A percentile compares a stretch with the other conserved stretches of the same genome.
phyloP scores from a whole-genome alignment of 306 rosid species.

The Rubus parviflorus region DNA sequence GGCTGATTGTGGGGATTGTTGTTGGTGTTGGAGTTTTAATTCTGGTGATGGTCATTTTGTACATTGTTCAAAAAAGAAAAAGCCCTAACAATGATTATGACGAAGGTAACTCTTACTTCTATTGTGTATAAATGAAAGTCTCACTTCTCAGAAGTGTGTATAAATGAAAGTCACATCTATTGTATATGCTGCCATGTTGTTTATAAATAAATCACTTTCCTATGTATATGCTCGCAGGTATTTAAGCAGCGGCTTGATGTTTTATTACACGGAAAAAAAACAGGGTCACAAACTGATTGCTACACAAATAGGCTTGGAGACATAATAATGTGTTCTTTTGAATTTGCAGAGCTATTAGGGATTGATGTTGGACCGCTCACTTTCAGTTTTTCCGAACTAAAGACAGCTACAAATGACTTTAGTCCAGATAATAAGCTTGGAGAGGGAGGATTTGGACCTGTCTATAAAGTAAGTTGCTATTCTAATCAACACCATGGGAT shows the following conservation, averaged over 20 bases:
- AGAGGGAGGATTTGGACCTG: conserved; percentile 93
- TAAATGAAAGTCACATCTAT: no score
- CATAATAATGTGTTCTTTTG: conserved; percentile 1
- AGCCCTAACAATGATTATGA: conserved; percentile 24
- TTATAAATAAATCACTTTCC: neutral
- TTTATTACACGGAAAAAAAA: no score
- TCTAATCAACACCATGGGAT: conserved; percentile 7
- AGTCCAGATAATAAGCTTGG: conserved; percentile 60
- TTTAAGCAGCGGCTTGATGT: neutral
- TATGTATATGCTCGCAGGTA: neutral
- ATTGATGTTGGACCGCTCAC: conserved; percentile 68
- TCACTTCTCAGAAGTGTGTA: no score
- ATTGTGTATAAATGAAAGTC: no score
- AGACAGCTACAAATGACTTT: conserved; percentile 65
- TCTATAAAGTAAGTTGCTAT: conserved; percentile 50
- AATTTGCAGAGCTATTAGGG: conserved; percentile 59
- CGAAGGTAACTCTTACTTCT: conserved; percentile 43
- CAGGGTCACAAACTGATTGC: no score
- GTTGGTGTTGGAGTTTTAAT: conserved; percentile 57
- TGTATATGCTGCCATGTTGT: neutral
- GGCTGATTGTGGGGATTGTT: conserved; percentile 56
- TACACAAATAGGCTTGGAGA: neutral
- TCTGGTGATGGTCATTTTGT: conserved; percentile 37
- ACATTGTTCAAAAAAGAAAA: conserved; percentile 41
- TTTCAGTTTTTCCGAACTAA: conserved; percentile 61